phyloP scores from a whole-genome alignment of 257 asterid species.

The Solanum appendiculatum region DNA sequence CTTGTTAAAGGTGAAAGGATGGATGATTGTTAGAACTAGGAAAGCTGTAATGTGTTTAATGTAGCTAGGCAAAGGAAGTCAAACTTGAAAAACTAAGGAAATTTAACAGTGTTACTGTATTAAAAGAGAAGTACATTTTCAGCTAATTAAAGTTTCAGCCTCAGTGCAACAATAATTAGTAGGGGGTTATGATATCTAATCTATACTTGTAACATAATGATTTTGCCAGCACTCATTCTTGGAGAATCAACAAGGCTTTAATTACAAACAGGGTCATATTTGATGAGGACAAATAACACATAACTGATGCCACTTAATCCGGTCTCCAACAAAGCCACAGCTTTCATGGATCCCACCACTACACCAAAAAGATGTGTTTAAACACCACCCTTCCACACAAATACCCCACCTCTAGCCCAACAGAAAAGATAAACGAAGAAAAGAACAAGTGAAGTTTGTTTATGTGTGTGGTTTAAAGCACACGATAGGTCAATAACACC shows the following conservation, averaged over 20 bases:
- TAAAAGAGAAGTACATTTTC: not conserved
- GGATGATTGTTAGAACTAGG: not conserved
- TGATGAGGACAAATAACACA: not conserved
- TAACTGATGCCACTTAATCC: not conserved
- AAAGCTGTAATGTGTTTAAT: not conserved
- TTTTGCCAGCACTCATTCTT: not conserved
- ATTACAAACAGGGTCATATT: not conserved
- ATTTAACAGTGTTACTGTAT: not conserved
- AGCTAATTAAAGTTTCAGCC: not conserved
- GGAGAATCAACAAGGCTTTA: not conserved
- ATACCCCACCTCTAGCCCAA: not conserved
- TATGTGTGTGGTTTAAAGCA: not conserved
- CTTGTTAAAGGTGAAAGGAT: not conserved
- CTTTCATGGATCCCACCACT: slow-evolving; percentile 2
- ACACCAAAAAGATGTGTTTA: not conserved
- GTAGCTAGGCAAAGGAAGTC: not conserved
- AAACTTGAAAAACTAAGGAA: not conserved
- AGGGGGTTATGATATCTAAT: not conserved
- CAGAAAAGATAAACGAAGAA: not conserved
- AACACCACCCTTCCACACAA: not conserved
- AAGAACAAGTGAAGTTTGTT: not conserved
- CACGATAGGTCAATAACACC: not conserved
- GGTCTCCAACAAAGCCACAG: not conserved
- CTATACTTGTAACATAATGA: not conserved
- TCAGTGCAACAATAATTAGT: not conserved